Conservation (phyloP, 352 stramenopile species). For the Phytophthora fragariaefolia region DNA sequence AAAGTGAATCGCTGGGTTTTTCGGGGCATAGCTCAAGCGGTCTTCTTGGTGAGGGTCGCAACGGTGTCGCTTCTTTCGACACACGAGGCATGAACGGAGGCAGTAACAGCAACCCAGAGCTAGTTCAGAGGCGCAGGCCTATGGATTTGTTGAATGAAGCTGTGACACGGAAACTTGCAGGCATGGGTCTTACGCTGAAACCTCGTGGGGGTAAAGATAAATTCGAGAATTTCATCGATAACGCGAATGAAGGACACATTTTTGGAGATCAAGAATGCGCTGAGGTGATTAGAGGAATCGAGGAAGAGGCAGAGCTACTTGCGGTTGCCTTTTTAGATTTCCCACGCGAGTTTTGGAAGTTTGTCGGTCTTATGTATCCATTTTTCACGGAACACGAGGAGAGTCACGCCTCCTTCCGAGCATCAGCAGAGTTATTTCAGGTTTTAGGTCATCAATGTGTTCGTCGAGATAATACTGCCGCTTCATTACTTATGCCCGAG, state of each 20-base stretch:
- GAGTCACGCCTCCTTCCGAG: conserved; percentile 49
- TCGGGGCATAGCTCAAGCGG: conserved; percentile 22
- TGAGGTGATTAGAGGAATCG: conserved; percentile 46
- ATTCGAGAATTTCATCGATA: conserved; percentile 76
- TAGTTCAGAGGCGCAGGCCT: conserved; percentile 60
- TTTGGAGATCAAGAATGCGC: conserved; percentile 48
- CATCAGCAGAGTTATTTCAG: conserved; percentile 40
- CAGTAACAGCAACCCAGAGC: conserved; percentile 38
- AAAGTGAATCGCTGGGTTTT: conserved; percentile 43
- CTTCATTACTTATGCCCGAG: conserved; percentile 64
- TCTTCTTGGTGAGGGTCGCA: conserved; percentile 28
- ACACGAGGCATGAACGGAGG: conserved; percentile 30
- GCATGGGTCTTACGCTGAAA: conserved; percentile 40
- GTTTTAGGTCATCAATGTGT: conserved; percentile 53
- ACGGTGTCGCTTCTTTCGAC: conserved; percentile 41
- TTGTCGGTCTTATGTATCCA: conserved; percentile 56
- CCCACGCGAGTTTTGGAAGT: conserved; percentile 86
- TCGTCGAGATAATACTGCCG: conserved; percentile 48
- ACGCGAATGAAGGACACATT: conserved; percentile 44
- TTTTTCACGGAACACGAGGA: conserved; percentile 63
- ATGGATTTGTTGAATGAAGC: conserved; percentile 73
- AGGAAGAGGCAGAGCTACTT: conserved; percentile 64
- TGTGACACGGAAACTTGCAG: conserved; percentile 44
- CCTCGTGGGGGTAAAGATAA: conserved; percentile 59
- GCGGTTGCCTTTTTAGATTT: conserved; percentile 72